Evolutionary conservation across 2,329 filamentous ascomycete species (phyloP).

Genomic region (Coniochaeta hoffmannii): DNA sequence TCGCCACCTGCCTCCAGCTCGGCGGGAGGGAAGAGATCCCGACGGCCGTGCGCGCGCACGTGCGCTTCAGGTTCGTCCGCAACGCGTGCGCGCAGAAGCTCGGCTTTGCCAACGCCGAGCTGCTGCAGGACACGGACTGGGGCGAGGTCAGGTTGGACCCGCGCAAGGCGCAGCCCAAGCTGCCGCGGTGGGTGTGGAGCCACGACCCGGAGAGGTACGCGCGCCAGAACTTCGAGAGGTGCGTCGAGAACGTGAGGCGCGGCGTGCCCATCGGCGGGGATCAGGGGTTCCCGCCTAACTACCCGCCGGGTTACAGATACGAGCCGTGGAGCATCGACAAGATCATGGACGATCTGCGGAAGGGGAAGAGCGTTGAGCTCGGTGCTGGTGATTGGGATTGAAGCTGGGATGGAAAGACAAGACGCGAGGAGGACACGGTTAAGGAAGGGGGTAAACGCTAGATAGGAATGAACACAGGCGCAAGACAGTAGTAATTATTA

Average conservation of each 20-base stretch:
- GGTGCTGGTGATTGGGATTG: conserved; percentile 13
- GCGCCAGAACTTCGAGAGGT: conserved; percentile 25
- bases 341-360: conserved; percentile 14
- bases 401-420: no score
- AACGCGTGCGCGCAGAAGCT: conserved; percentile 31
- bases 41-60: conserved; percentile 22
- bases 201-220: conserved; percentile 29
- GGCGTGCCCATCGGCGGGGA: conserved; percentile 21
- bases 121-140: conserved; percentile 29
- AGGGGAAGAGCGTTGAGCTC: conserved; percentile 11
- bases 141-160: conserved; percentile 25
- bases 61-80: conserved; percentile 27
- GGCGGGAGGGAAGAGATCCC: conserved; percentile 17
- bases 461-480: no score
- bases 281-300: conserved; percentile 13
- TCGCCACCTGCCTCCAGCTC: conserved; percentile 28
- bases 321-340: conserved; percentile 17
- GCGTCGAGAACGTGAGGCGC: conserved; percentile 21
- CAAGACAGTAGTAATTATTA: no score
- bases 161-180: conserved; percentile 25
- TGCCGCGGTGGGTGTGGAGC: conserved; percentile 27
- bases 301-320: conserved; percentile 23
- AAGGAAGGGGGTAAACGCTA: no score
- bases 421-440: no score
- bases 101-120: conserved; percentile 27